phyloP scores from a whole-genome alignment of 192 early-diverging fungal species.

The Neocallimastix lanati region DNA sequence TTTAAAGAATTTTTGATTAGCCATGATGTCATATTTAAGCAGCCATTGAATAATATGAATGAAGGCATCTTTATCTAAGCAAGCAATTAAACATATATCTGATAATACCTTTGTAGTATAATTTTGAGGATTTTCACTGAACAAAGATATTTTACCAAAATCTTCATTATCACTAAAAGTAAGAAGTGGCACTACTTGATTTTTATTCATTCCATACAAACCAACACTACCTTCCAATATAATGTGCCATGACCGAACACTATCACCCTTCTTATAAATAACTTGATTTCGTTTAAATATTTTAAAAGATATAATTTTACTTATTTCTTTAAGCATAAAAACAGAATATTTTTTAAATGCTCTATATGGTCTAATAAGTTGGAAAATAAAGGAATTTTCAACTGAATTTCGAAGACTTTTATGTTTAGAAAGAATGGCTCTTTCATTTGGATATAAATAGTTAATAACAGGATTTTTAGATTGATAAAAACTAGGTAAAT shows the following conservation, averaged over 20 bases:
- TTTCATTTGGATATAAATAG: not conserved
- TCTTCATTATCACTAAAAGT: not conserved
- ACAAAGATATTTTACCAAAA: not conserved
- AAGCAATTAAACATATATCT: not conserved
- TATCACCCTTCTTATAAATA: not conserved
- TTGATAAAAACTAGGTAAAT: not conserved
- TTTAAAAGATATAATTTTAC: not conserved
- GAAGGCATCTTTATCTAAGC: not conserved
- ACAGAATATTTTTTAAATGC: not conserved
- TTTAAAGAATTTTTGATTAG: not conserved
- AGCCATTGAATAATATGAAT: not conserved
- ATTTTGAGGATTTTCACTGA: not conserved
- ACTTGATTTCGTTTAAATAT: not conserved
- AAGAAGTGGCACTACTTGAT: not conserved
- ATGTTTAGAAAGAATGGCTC: not conserved
- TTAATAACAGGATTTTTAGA: not conserved
- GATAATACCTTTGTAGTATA: not conserved
- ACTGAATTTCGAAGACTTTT: not conserved
- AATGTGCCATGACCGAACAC: not conserved
- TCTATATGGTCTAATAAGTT: not conserved
- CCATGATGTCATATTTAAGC: not conserved
- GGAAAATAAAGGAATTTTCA: not conserved
- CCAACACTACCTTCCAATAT: not conserved
- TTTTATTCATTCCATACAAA: not conserved
- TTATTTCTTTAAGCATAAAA: not conserved